A percentile compares a stretch with the other conserved stretches of the same genome.
phyloP scores from a whole-genome alignment of 352 stramenopile genomes.

The Pythium brassicae region DNA sequence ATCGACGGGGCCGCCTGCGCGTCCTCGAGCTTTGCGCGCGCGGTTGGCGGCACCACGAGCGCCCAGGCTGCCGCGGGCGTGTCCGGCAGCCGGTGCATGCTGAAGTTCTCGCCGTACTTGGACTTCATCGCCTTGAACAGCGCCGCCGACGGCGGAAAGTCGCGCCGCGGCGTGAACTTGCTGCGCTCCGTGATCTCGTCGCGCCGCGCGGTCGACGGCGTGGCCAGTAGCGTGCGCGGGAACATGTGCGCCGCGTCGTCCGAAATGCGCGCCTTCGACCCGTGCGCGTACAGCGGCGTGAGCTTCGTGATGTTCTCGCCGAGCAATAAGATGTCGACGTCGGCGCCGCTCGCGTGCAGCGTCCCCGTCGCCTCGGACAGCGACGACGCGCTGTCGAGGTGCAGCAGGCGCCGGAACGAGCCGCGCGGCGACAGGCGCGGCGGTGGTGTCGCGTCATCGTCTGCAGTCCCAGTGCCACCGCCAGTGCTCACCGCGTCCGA shows the following conservation, averaged over 20 bases:
- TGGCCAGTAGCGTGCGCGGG: conserved; percentile 50
- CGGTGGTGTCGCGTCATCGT: conserved; percentile 13
- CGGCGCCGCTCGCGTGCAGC: conserved; percentile 19
- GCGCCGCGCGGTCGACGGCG: conserved; percentile 45
- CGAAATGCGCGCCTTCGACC: conserved; percentile 45
- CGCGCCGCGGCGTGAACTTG: conserved; percentile 74
- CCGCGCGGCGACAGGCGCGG: conserved; percentile 38
- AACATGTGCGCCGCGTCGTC: conserved; percentile 76
- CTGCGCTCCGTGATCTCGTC: conserved; percentile 78
- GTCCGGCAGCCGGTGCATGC: conserved; percentile 64
- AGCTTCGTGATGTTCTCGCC: conserved; percentile 68
- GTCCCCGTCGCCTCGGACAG: not conserved
- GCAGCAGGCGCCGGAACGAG: conserved; percentile 40
- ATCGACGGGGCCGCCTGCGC: too few species aligned
- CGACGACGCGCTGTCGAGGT: conserved; percentile 24
- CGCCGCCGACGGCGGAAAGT: conserved; percentile 79
- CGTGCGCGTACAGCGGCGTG: conserved; percentile 28
- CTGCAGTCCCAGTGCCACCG: conserved; percentile 19
- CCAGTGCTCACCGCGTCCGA: conserved; percentile 17
- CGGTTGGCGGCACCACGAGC: conserved; percentile 58
- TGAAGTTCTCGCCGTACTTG: conserved; percentile 78
- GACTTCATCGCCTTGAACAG: conserved; percentile 84
- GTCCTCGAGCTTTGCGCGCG: conserved; percentile 63
- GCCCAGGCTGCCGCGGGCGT: conserved; percentile 75
- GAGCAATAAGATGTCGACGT: conserved; percentile 47